A percentile compares a stretch with the other conserved stretches of the same genome.
Evolutionary conservation across 108 stramenopile genomes (phyloP).

Genomic region (Bacterosira constricta): DNA sequence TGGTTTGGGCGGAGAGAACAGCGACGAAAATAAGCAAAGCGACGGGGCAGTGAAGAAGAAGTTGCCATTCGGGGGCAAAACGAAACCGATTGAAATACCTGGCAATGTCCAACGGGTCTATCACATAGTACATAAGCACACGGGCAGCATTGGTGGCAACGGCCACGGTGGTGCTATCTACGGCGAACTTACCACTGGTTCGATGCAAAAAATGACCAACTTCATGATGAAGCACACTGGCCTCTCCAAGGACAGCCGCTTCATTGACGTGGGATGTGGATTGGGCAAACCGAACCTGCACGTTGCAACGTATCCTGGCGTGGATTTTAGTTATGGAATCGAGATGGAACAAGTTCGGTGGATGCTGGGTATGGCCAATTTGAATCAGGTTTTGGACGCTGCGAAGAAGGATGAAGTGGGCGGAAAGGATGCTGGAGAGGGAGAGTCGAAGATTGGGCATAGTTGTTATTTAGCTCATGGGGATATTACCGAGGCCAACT

Average conservation of each 20-base stretch:
- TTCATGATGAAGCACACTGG: conserved; percentile 80
- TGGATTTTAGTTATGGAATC: conserved; percentile 89
- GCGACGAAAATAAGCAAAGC: neutral
- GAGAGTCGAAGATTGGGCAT: conserved; percentile 25
- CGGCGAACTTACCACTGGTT: conserved; percentile 90
- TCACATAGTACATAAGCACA: conserved; percentile 69
- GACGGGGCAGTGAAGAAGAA: conserved; percentile 13
- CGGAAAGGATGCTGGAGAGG: neutral
- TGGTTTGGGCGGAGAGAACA: too few species aligned
- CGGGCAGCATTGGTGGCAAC: conserved; percentile 92
- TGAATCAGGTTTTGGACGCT: conserved; percentile 62
- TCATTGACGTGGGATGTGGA: conserved; percentile 97
- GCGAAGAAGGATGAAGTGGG: conserved; percentile 24
- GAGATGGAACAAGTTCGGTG: conserved; percentile 89
- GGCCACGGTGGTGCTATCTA: conserved; percentile 92
- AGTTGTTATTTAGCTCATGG: conserved; percentile 75
- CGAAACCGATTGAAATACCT: conserved; percentile 34
- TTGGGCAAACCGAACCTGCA: conserved; percentile 98
- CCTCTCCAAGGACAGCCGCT: conserved; percentile 75
- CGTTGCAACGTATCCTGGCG: conserved; percentile 89
- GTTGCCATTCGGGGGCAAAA: conserved; percentile 22
- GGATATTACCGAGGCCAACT: conserved; percentile 83
- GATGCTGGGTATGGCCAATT: conserved; percentile 78
- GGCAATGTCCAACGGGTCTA: conserved; percentile 63
- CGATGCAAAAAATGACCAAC: conserved; percentile 90